Percentiles rank a stretch among this genome's conserved stretches.
These are phyloP conservation scores for Alloascoidea hylecoeti DNA, from an alignment of 805 yeast species.

Conservation along the genomic window DNA sequence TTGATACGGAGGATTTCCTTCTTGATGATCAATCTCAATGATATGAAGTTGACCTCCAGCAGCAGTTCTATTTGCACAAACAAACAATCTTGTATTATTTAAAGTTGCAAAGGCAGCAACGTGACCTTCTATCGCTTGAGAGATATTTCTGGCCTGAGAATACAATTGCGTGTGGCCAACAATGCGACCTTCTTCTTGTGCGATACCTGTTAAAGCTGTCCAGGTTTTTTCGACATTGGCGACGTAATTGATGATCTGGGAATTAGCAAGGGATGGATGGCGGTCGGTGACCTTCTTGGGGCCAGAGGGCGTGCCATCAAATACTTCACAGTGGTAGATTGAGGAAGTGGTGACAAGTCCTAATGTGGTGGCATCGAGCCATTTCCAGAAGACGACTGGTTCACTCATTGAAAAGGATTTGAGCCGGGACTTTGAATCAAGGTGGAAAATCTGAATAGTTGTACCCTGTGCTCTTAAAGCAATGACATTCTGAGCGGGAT, in stretches of 20 bases:
- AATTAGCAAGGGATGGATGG: slow-evolving; percentile 58
- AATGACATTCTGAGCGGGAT: slow-evolving; percentile 78
- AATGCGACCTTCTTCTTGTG: slow-evolving; percentile 86
- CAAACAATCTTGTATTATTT: slow-evolving; percentile 74
- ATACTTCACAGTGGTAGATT: slow-evolving; percentile 70
- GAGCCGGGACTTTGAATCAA: slow-evolving; percentile 75
- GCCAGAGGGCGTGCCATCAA: slow-evolving; percentile 65
- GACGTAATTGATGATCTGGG: slow-evolving; percentile 85
- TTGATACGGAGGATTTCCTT: slow-evolving; percentile 65
- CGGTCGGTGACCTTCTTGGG: slow-evolving; percentile 75
- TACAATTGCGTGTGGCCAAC: slow-evolving; percentile 93
- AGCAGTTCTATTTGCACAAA: slow-evolving; percentile 82
- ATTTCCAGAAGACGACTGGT: slow-evolving; percentile 91
- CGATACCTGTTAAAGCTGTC: slow-evolving; percentile 92
- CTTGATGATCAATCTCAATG: slow-evolving; percentile 91
- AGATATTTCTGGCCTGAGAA: slow-evolving; percentile 77
- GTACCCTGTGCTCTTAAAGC: slow-evolving; percentile 94
- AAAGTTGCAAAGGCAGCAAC: slow-evolving; percentile 81
- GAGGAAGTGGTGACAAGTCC: slow-evolving; percentile 77
- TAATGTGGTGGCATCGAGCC: slow-evolving; percentile 61
- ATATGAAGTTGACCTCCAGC: slow-evolving; percentile 81
- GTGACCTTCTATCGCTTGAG: slow-evolving; percentile 97
- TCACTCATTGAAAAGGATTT: slow-evolving; percentile 77
- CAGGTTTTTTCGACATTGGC: slow-evolving; percentile 72
- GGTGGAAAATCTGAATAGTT: slow-evolving; percentile 84